These are phyloP conservation scores for Gamsiella multidivaricata DNA, from an alignment of 192 early-diverging fungal genomes.

Conservation along the genomic window DNA sequence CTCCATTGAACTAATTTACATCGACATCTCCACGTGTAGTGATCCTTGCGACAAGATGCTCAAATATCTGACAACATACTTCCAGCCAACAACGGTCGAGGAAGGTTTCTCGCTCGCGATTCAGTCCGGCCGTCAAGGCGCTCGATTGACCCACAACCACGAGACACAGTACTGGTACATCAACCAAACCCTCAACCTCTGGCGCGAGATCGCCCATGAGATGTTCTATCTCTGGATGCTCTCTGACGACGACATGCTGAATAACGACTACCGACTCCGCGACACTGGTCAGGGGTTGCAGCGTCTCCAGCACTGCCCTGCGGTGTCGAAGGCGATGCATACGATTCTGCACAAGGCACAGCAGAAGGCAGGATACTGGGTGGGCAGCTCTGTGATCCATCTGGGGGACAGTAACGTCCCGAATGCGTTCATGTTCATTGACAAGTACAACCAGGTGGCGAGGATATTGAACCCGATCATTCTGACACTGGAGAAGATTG, in stretches of 20 bases:
- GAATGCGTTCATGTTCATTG: slow-evolving; percentile 97
- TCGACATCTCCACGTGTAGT: too few relatives aligned
- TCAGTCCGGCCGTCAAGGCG: slow-evolving; percentile 80
- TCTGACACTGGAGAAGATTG: slow-evolving; percentile 78
- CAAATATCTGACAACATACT: slow-evolving; percentile 76
- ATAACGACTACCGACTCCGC: slow-evolving; percentile 86
- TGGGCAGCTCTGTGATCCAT: slow-evolving; percentile 96
- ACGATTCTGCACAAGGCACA: slow-evolving; percentile 90
- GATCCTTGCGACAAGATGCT: slow-evolving; percentile 97
- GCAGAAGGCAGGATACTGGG: slow-evolving; percentile 86
- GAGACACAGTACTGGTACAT: slow-evolving; percentile 84
- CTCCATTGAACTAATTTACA: too few relatives aligned
- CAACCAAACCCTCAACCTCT: slow-evolving; percentile 91
- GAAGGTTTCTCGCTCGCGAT: slow-evolving; percentile 82
- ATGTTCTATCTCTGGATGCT: slow-evolving; percentile 97
- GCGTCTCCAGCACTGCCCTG: slow-evolving; percentile 90
- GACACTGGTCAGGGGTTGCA: slow-evolving; percentile 99
- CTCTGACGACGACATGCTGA: slow-evolving; percentile 89
- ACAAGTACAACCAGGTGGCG: slow-evolving; percentile 98
- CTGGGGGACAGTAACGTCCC: slow-evolving; percentile 98
- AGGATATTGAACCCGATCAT: slow-evolving; percentile 93
- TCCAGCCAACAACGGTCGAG: slow-evolving; percentile 73
- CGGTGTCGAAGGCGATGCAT: slow-evolving; percentile 88
- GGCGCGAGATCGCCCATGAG: slow-evolving; percentile 96
- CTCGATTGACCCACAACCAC: slow-evolving; percentile 93